phyloP scores from a whole-genome alignment of 176 grass and related monocot species.

The Leersia perrieri region DNA sequence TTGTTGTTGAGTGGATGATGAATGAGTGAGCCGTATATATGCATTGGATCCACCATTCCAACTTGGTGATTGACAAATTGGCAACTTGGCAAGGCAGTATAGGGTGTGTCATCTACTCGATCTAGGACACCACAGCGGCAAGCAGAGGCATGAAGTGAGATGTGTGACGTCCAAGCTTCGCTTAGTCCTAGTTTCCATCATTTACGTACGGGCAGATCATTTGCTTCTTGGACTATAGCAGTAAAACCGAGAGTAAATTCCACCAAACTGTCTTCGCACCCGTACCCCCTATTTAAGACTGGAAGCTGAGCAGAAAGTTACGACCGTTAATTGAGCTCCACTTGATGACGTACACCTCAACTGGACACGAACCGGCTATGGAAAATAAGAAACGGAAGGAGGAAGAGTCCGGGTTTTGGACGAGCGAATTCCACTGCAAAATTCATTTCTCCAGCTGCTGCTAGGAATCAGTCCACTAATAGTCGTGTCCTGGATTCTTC shows the following conservation, averaged over 20 bases:
- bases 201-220: neutral
- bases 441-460: neutral
- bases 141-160: neutral
- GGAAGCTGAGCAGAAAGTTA: neutral
- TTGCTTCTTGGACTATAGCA: neutral
- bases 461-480: conserved; percentile 8
- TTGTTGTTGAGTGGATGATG: neutral
- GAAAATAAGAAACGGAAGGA: neutral
- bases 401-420: neutral
- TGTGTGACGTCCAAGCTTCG: neutral
- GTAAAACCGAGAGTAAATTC: neutral
- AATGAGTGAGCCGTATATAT: neutral
- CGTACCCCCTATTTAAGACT: neutral
- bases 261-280: neutral
- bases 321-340: neutral
- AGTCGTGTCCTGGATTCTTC: neutral
- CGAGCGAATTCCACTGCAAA: neutral
- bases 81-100: neutral
- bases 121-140: neutral
- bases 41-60: conserved; percentile 3
- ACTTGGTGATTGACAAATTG: neutral
- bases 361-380: neutral
- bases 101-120: neutral
- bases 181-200: conserved; percentile 22
- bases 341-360: neutral